These are phyloP conservation scores for Cutaneotrichosporon curvatum DNA, from an alignment of 1,284 basidiomycete species.

Conservation along the genomic window DNA sequence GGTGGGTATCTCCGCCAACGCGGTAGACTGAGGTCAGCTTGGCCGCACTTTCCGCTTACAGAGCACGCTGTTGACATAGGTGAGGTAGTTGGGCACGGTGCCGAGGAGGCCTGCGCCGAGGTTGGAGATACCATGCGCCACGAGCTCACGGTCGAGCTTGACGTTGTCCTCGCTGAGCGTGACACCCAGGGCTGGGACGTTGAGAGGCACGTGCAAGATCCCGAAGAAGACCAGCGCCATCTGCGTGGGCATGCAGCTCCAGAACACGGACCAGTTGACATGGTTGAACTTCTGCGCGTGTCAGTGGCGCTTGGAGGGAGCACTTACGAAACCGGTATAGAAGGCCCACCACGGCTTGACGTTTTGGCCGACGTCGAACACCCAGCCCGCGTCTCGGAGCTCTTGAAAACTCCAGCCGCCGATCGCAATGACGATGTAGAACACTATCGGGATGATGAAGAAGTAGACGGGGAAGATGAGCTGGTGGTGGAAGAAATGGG, in stretches of 20 bases:
- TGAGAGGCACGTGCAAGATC: slow-evolving; percentile 86
- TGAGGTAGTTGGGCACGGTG: slow-evolving; percentile 55
- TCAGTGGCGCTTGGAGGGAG: slow-evolving; percentile 8
- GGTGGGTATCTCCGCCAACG: slow-evolving; percentile 77
- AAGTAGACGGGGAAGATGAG: slow-evolving; percentile 90
- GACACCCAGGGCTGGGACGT: slow-evolving; percentile 91
- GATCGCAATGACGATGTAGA: slow-evolving; percentile 70
- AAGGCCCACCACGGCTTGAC: slow-evolving; percentile 72
- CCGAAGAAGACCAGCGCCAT: slow-evolving; percentile 47
- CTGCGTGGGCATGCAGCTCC: slow-evolving; percentile 61
- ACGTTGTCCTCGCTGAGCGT: slow-evolving; percentile 81
- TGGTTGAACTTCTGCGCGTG: slow-evolving; percentile 52
- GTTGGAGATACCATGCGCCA: slow-evolving; percentile 90
- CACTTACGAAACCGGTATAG: slow-evolving; percentile 62
- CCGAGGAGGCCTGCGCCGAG: slow-evolving; percentile 71
- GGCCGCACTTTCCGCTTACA: slow-evolving; percentile 31
- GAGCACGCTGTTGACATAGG: slow-evolving; percentile 79
- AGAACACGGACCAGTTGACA: slow-evolving; percentile 60
- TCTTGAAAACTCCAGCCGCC: slow-evolving; percentile 57
- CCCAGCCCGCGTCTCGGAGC: slow-evolving; percentile 68
- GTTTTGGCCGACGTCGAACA: slow-evolving; percentile 70
- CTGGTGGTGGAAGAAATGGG: slow-evolving; percentile 73
- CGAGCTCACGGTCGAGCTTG: slow-evolving; percentile 85
- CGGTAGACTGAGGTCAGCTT: slow-evolving; percentile 61
- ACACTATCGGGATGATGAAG: slow-evolving; percentile 70